These are phyloP conservation scores for Wolfiporia cocos DNA, from an alignment of 1,284 basidiomycete species.

Conservation along the genomic window DNA sequence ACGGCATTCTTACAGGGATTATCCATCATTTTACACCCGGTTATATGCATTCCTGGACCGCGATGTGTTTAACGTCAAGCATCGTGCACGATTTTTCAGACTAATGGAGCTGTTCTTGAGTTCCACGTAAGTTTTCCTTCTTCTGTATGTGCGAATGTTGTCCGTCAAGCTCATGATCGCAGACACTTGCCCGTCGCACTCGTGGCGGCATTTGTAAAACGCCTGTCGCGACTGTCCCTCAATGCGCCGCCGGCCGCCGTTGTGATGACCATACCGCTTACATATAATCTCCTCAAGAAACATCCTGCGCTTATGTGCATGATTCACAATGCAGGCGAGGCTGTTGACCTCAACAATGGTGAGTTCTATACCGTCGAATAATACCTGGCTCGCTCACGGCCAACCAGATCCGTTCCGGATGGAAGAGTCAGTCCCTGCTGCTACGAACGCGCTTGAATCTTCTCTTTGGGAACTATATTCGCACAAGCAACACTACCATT, in stretches of 20 bases:
- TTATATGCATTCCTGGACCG: slow-evolving; percentile 87
- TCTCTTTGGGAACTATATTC: slow-evolving; percentile 91
- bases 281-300: slow-evolving; percentile 91
- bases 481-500: slow-evolving; percentile 81
- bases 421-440: slow-evolving; percentile 67
- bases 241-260: slow-evolving; percentile 87
- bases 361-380: slow-evolving; percentile 6
- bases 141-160: too few relatives aligned
- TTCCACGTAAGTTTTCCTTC: slow-evolving; percentile 62
- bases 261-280: slow-evolving; percentile 88
- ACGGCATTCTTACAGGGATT: slow-evolving; percentile 56
- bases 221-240: slow-evolving; percentile 80
- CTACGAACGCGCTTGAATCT: slow-evolving; percentile 77
- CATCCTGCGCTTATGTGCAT: slow-evolving; percentile 91
- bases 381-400: neutral
- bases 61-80: slow-evolving; percentile 86
- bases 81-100: slow-evolving; percentile 93
- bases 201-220: slow-evolving; percentile 92
- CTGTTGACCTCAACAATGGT: slow-evolving; percentile 37
- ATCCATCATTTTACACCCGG: slow-evolving; percentile 93
- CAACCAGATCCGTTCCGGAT: slow-evolving; percentile 68
- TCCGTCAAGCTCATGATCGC: neutral
- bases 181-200: slow-evolving; percentile 87
- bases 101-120: slow-evolving; percentile 87
- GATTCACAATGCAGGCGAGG: slow-evolving; percentile 69